Percentiles rank a stretch among this genome's conserved stretches.
These are phyloP conservation scores for Sclerotinia nivalis DNA, from an alignment of 2,329 filamentous ascomycete genomes.

Conservation along the genomic window DNA sequence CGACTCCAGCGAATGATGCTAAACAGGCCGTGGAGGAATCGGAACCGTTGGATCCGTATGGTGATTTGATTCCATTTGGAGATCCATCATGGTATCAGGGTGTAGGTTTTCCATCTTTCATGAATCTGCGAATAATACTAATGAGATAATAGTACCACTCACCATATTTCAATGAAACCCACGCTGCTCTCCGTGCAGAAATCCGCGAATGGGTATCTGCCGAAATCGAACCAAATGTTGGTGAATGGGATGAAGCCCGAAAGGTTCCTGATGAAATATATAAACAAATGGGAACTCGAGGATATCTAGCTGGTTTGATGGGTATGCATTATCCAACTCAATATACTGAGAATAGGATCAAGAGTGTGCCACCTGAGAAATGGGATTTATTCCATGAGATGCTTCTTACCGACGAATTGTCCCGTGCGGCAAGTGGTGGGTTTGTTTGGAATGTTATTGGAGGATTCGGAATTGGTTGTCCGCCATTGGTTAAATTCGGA, in stretches of 20 bases:
- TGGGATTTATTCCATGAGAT: slow-evolving; percentile 99
- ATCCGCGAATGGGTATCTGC: slow-evolving; percentile 88
- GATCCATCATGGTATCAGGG: slow-evolving; percentile 95
- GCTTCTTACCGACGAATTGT: slow-evolving; percentile 91
- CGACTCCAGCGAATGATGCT: slow-evolving; percentile 46
- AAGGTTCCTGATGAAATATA: slow-evolving; percentile 86
- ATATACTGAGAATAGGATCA: slow-evolving; percentile 69
- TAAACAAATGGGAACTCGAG: slow-evolving; percentile 90
- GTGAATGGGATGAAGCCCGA: slow-evolving; percentile 96
- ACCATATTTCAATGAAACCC: slow-evolving; percentile 93
- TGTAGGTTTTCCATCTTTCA: slow-evolving; percentile 56
- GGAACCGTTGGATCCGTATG: slow-evolving; percentile 81
- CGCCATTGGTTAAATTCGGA: slow-evolving; percentile 62
- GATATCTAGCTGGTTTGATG: slow-evolving; percentile 89
- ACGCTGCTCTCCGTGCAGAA: slow-evolving; percentile 87
- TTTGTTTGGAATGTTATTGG: slow-evolving; percentile 97
- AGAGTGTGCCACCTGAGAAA: slow-evolving; percentile 79
- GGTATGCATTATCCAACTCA: slow-evolving; percentile 80
- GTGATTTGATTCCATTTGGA: slow-evolving; percentile 83
- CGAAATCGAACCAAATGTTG: slow-evolving; percentile 86
- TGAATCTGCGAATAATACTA: neutral
- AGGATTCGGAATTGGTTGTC: slow-evolving; percentile 93
- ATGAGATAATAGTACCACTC: slow-evolving; percentile 74
- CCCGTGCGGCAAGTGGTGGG: slow-evolving; percentile 82
- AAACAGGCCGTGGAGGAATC: slow-evolving; percentile 46